Evolutionary conservation across 2,329 filamentous ascomycete species (phyloP).

Genomic region (Cadophora sp.): DNA sequence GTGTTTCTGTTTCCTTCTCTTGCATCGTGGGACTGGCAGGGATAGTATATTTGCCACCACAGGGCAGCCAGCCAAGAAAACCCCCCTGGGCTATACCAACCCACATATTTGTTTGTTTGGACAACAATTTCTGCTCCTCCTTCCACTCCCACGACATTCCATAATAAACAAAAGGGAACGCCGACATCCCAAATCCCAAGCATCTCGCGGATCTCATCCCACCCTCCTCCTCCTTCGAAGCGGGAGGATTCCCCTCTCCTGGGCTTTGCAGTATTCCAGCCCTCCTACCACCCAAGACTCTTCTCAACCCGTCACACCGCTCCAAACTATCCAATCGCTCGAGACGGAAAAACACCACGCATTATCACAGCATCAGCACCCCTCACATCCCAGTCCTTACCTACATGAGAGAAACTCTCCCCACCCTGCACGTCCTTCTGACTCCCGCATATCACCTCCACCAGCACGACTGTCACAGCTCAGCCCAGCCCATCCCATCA

Average conservation of each 20-base stretch:
- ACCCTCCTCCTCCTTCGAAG: slow-evolving; percentile 9
- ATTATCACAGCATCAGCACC: slow-evolving; percentile 12
- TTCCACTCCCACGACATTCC: slow-evolving; percentile 18
- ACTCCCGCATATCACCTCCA: slow-evolving; percentile 27
- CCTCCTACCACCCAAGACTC: slow-evolving; percentile 23
- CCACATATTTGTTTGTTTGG: slow-evolving; percentile 34
- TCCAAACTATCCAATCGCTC: slow-evolving; percentile 28
- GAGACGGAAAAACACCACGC: slow-evolving; percentile 14
- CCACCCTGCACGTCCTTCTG: slow-evolving; percentile 26
- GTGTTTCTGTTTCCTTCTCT: slow-evolving; percentile 12
- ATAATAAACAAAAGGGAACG: slow-evolving; percentile 18
- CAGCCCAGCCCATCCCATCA: too few relatives aligned
- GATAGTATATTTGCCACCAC: slow-evolving; percentile 24
- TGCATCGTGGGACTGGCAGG: slow-evolving; percentile 15
- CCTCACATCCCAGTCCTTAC: slow-evolving; percentile 8
- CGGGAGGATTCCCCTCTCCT: slow-evolving; percentile 5
- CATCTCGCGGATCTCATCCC: slow-evolving; percentile 21
- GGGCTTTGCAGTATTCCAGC: background rate
- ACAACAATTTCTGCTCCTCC: slow-evolving; percentile 7
- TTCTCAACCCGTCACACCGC: slow-evolving; percentile 32
- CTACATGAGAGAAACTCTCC: slow-evolving; percentile 20
- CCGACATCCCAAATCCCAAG: slow-evolving; percentile 22
- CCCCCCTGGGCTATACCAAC: slow-evolving; percentile 25
- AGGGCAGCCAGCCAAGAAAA: slow-evolving; percentile 15
- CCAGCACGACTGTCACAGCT: slow-evolving; percentile 5